A percentile compares a stretch with the other conserved stretches of the same genome.
Conservation (phyloP, 139 green algal genomes). For the Tetraselmis chui region DNA sequence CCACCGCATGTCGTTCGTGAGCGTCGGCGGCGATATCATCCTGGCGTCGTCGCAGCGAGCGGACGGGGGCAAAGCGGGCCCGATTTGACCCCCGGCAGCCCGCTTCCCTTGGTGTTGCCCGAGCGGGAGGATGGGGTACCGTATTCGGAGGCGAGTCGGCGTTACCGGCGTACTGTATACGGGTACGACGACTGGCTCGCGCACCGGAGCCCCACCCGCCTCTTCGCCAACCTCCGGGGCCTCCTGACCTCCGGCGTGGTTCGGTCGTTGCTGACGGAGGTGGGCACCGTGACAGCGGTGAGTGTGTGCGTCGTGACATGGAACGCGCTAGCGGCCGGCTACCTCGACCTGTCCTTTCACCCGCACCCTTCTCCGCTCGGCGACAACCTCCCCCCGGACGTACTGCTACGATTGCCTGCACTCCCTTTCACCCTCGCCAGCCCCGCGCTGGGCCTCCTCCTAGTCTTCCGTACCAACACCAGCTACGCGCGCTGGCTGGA, state of each 20-base stretch:
- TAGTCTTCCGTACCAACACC: conserved; percentile 44
- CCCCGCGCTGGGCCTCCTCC: conserved; percentile 41
- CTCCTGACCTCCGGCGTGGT: not conserved
- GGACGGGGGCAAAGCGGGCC: too few relatives aligned
- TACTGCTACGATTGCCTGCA: not conserved
- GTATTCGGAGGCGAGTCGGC: not conserved
- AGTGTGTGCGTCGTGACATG: not conserved
- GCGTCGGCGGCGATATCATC: too few relatives aligned
- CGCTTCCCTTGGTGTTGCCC: not conserved
- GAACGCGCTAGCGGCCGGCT: not conserved
- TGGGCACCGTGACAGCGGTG: not conserved
- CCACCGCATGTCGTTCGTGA: too few relatives aligned
- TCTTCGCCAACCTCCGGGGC: not conserved
- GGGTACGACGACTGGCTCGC: not conserved
- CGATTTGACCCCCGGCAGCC: not conserved
- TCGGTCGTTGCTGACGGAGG: not conserved
- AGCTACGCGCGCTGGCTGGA: conserved; percentile 29
- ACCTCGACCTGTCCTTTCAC: not conserved
- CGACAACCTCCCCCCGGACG: not conserved
- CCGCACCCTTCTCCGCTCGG: not conserved
- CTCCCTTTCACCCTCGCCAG: conserved; percentile 30
- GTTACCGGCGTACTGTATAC: not conserved
- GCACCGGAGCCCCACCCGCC: not conserved
- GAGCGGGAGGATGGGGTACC: not conserved
- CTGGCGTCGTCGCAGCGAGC: too few relatives aligned